Evolutionary conservation across 176 grass and related monocot species (phyloP).

Genomic region (Aechmea fasciata): DNA sequence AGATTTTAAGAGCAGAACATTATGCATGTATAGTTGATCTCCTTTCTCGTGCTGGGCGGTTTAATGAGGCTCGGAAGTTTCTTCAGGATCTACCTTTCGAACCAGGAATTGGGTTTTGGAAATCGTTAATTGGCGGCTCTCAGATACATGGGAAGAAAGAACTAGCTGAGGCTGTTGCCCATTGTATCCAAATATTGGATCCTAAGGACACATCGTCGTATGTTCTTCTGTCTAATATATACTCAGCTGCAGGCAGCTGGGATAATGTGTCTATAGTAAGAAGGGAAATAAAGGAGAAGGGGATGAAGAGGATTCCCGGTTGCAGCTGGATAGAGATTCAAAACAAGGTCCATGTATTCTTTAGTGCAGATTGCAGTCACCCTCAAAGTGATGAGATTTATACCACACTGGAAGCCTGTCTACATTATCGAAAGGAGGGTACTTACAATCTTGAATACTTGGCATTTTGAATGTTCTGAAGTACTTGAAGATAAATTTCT

Average conservation of each 20-base stretch:
- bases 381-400: constrained; percentile 59
- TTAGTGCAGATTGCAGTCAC: constrained; percentile 55
- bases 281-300: constrained; percentile 66
- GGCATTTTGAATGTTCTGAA: too few species aligned
- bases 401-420: constrained; percentile 40
- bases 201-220: constrained; percentile 64
- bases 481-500: too few species aligned
- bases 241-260: constrained; percentile 61
- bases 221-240: constrained; percentile 77
- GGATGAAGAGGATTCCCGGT: constrained; percentile 77
- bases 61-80: constrained; percentile 48
- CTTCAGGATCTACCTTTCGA: constrained; percentile 61
- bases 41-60: constrained; percentile 49
- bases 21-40: constrained; percentile 73
- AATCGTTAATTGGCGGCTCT: constrained; percentile 54
- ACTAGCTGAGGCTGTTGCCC: constrained; percentile 28
- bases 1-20: constrained; percentile 48
- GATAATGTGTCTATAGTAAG: constrained; percentile 52
- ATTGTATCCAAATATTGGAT: constrained; percentile 34
- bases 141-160: constrained; percentile 56
- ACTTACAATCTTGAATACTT: too few species aligned
- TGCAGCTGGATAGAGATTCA: constrained; percentile 88
- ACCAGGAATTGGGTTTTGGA: constrained; percentile 79
- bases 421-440: not conserved
- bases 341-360: constrained; percentile 67